Evolutionary conservation across 371 early-diverging fungal genomes (phyloP), one percentile per base, ranked within the genome.

Genomic region (Coemansia sp.): DNA sequence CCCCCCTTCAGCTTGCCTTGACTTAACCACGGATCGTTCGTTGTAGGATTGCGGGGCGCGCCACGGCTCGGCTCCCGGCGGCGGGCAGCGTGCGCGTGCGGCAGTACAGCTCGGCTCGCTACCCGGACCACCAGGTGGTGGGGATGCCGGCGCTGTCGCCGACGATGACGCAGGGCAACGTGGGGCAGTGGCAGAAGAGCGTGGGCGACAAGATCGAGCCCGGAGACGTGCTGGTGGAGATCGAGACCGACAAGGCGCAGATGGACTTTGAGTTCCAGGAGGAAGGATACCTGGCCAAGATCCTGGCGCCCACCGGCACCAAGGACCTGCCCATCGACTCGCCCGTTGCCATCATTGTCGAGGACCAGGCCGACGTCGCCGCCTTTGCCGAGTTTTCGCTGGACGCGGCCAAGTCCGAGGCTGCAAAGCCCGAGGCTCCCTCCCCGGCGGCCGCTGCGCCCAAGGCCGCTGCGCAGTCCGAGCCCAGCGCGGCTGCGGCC

Each of bases 241-340:
- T 99, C 61, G 99, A 99, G 82, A 99, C 99, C 33, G 98, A 99
- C 83, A 99, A 99, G 88, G 99, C 99, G 50, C 95, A 94, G 82
- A 98, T 99, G 97, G 99, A 99, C 79, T 95, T 97, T 80, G 99
- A 99, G 82, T 95, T 92, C 83, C 97, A 98, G 82, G 99, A 99
- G 67, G 96, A 97, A 71, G 99, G 99, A 44, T 97, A 82, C 72
- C 69, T 99, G 40, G 99, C 97, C 74, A 93, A 96, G 87, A 86
- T 96, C 77, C 82, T 99, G 66, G 81, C 93, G 32, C 88, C 90
- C 6, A 77, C 82, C 48, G 94, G 94, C 37, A 77, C 88, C 60
- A 95, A 97, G 87, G 96, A 96, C 70, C 84, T 90, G 47, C 55
- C 78, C 55, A 91, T 94, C 54, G 88, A 87, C 36, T 80, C 93